Evolutionary conservation across 257 asterid species (phyloP).

Genomic region (Nicotiana obtusifolia): DNA sequence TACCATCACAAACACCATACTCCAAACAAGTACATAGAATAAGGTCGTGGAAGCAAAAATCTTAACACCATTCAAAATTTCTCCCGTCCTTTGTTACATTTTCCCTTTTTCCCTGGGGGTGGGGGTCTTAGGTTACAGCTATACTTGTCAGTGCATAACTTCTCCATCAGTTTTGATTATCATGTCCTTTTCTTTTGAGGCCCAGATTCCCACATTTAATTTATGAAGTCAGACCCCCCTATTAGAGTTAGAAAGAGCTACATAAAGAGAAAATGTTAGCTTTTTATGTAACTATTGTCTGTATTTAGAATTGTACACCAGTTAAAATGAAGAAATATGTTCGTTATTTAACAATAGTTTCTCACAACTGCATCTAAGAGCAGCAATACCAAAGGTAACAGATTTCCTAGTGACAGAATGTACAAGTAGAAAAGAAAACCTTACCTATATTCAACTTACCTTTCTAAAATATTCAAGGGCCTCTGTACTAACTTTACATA

Average conservation of each 20-base stretch:
- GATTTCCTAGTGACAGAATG: neutral
- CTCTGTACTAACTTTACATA: constrained; percentile 79
- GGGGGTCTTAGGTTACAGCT: neutral
- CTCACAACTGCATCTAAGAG: constrained; percentile 1
- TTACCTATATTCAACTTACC: constrained; percentile 34
- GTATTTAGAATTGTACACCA: neutral
- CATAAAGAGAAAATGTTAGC: neutral
- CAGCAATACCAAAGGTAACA: neutral
- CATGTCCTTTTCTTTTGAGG: neutral
- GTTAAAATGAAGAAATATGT: neutral
- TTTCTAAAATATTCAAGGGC: constrained; percentile 85
- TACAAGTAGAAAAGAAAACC: neutral
- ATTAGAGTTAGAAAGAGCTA: neutral
- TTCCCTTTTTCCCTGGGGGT: neutral
- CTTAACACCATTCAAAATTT: neutral
- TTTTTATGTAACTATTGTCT: neutral
- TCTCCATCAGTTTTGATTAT: constrained; percentile 1
- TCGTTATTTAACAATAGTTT: neutral
- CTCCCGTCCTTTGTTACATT: neutral
- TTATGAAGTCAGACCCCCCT: neutral
- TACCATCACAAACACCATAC: neutral
- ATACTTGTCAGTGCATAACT: neutral
- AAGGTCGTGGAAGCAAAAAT: neutral
- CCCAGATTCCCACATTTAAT: neutral
- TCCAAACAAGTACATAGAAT: neutral